Base-by-base conservation (phyloP, 495 filamentous ascomycete genomes). In the Geoglossum glabrum region DNA sequence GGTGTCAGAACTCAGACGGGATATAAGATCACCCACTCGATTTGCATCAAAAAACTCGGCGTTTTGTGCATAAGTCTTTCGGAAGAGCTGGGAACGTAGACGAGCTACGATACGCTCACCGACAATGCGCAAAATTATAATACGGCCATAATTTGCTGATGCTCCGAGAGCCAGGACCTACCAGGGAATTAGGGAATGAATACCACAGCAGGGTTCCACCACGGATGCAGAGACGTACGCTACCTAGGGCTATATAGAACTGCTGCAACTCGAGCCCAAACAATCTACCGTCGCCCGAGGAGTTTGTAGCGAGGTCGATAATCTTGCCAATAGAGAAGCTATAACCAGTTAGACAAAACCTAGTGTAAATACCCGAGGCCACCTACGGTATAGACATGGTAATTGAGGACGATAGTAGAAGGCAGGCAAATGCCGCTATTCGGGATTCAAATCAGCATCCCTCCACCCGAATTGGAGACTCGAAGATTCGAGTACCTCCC, bases 1-100 rank as follows among this genome's bases (percentile, higher is more conserved):
- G 0, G 92, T 96, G 66, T 98, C 92, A 9, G 89, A 95, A 63
- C 89, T 87, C 23, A 98, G 81, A 15, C 92, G 81, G 51, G 90
- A 96, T 63, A 97, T 95, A 62, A 98, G 71, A 66, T 98, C 92
- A 61, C 92, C 92, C 38, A 95, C 88, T 21, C 93, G 78, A 71
- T 98, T 98, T 38, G 92, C 92, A 66, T 98, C 92, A 67, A 97
- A 98, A 73, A 98, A 98, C 66, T 98, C 92, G 58, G 93, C 93
- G 68, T 98, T 88, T 65, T 98, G 92, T 23, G 88, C 72, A 60
- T 93, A 92, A 0, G 92, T 97, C 64, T 84, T 79, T 55, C 86
- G 78, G 72, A 92, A 98, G 23, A 98, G 80, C 68, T 85, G 83
- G 10, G 89, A 90, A 43, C 92, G 81, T 59, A 96, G 75, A 61